Evolutionary conservation across 169 alveolate genomes (phyloP), one percentile per base, ranked within the genome.

Genomic region (Cryptosporidium andersoni): DNA sequence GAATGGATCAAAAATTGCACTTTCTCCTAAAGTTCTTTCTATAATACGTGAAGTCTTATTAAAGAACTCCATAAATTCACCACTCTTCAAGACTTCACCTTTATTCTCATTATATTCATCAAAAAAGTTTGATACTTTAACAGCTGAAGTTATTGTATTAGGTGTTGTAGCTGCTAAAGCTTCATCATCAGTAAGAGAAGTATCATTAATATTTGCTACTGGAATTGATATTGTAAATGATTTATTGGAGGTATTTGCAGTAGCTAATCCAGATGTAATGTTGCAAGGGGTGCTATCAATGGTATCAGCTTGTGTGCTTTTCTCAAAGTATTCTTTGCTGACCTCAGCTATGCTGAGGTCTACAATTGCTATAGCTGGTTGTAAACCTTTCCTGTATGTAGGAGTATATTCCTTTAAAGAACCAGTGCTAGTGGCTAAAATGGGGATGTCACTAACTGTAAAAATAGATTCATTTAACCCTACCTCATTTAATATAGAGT

Each of bases 1-100:
- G 39, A 74, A 74, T 12, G 85, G 85, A 43, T 74, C 67, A 58
- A 74, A 74, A 9, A 74, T 63, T 37, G 85, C 85, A 0, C 85
- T 68, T 45, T 74, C 85, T 39, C 85, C 85, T 7, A 74, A 53
- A 12, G 85, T 68, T 25, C 85, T 49, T 47, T 74, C 85, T 42
- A 74, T 60, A 14, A 74, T 12, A 43, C 85, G 64, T 25, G 85
- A 74, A 14, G 85, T 62, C 25, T 68, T 53, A 1, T 64, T 55
- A 48, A 74, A 74, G 34, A 74, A 74, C 4, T 74, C 85, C 68
- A 74, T 74, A 42, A 74, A 74, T 58, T 74, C 85, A 36, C 85
- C 60, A 14, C 85, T 74, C 48, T 74, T 74, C 40, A 74, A 74
- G 48, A 74, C 45, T 43, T 74, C 85, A 16, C 8, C 60, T 34